Conservation (phyloP, 768 basidiomycete species). For the Kwoniella sp. region DNA sequence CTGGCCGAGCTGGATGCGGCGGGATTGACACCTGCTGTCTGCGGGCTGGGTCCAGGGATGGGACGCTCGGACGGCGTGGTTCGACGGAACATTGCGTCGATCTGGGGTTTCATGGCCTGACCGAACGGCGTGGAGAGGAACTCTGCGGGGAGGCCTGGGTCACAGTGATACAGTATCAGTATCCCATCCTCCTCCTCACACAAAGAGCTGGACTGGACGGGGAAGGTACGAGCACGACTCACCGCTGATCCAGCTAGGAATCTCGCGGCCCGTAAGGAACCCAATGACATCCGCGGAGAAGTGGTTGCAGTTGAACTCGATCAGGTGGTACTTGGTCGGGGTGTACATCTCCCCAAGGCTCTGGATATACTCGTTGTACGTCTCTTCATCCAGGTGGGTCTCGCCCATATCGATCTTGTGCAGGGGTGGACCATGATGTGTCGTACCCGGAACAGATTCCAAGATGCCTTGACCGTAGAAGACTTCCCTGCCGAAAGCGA, state of each 20-base stretch:
- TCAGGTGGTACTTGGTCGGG: constrained; percentile 64
- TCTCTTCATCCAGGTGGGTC: constrained; percentile 66
- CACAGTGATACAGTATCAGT: background rate
- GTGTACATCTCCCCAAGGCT: constrained; percentile 77
- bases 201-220: too few species aligned
- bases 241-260: constrained; percentile 81
- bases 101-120: constrained; percentile 75
- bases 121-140: constrained; percentile 89
- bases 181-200: too few species aligned
- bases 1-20: constrained; percentile 8
- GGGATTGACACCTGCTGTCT: constrained; percentile 12
- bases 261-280: constrained; percentile 75
- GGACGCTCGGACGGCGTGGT: constrained; percentile 55
- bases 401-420: constrained; percentile 40
- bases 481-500: constrained; percentile 76
- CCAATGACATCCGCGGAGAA: constrained; percentile 85
- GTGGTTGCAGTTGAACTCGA: constrained; percentile 92
- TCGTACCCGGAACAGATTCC: constrained; percentile 67
- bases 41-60: constrained; percentile 14
- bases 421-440: constrained; percentile 56
- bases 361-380: constrained; percentile 75
- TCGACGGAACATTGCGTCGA: constrained; percentile 79
- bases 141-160: constrained; percentile 55
- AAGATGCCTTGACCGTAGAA: constrained; percentile 87
- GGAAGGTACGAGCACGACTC: too few species aligned